Conservation (phyloP, 2,329 filamentous ascomycete species). For the Xylariaceae sp. region DNA sequence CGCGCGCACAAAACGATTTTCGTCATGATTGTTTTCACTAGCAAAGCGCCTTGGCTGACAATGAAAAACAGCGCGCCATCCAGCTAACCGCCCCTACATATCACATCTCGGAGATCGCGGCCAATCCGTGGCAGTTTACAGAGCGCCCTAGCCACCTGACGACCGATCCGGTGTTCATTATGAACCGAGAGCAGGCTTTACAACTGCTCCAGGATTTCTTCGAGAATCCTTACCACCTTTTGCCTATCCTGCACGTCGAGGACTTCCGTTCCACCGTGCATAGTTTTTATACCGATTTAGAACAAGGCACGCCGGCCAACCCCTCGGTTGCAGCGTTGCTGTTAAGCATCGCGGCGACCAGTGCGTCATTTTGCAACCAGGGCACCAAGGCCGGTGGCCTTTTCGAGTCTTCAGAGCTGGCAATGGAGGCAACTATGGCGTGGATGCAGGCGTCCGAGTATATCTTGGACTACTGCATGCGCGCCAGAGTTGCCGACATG, state of each 20-base stretch:
- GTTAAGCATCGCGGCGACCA: conserved; percentile 28
- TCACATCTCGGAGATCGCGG: too few relatives aligned
- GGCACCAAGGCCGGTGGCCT: background rate
- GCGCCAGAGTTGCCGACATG: conserved; percentile 28
- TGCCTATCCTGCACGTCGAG: conserved; percentile 28
- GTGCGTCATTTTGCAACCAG: conserved; percentile 28
- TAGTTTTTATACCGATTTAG: conserved; percentile 20
- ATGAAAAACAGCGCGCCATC: too few relatives aligned
- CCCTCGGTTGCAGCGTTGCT: conserved; percentile 26
- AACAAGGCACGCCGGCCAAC: conserved; percentile 11
- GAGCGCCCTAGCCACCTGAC: too few relatives aligned
- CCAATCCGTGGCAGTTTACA: too few relatives aligned
- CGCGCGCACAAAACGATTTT: too few relatives aligned
- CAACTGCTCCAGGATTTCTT: conserved; percentile 28
- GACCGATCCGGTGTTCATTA: conserved; percentile 16
- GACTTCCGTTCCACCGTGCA: conserved; percentile 19
- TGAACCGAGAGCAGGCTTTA: conserved; percentile 26
- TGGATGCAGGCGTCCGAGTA: conserved; percentile 32
- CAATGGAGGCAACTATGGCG: conserved; percentile 14
- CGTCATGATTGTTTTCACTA: too few relatives aligned
- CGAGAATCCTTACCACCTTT: conserved; percentile 26
- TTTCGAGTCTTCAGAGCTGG: conserved; percentile 21
- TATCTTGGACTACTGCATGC: conserved; percentile 33
- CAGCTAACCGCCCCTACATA: too few relatives aligned
- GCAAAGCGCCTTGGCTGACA: too few relatives aligned